These are phyloP conservation scores for Helicocarpus griseus DNA, from an alignment of 2,329 filamentous ascomycete species.

Conservation along the genomic window DNA sequence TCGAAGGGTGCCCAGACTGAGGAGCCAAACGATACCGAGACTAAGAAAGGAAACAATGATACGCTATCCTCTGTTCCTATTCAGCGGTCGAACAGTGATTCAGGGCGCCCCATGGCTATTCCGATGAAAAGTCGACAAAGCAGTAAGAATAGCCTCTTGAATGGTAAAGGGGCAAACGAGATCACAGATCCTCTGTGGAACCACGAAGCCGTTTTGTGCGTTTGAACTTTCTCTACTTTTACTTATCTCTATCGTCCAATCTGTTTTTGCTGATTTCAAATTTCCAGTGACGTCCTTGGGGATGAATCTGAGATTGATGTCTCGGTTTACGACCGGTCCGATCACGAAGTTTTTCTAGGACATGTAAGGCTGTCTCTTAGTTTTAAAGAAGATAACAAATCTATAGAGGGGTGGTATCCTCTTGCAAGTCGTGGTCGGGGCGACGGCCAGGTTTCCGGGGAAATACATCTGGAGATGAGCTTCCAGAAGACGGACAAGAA, in stretches of 20 bases:
- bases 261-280: slow-evolving; percentile 21
- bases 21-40: slow-evolving; percentile 52
- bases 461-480: slow-evolving; percentile 75
- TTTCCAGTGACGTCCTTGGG: slow-evolving; percentile 74
- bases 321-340: slow-evolving; percentile 80
- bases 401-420: slow-evolving; percentile 75
- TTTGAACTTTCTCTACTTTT: slow-evolving; percentile 15
- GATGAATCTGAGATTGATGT: slow-evolving; percentile 84
- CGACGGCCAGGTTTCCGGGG: slow-evolving; percentile 66
- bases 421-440: slow-evolving; percentile 72
- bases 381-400: slow-evolving; percentile 57
- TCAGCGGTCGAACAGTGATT: slow-evolving; percentile 66
- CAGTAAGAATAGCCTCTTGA: slow-evolving; percentile 78
- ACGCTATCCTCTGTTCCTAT: slow-evolving; percentile 48
- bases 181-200: slow-evolving; percentile 89
- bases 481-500: slow-evolving; percentile 85
- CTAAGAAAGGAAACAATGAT: slow-evolving; percentile 45
- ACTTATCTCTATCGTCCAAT: background rate
- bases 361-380: slow-evolving; percentile 74
- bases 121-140: slow-evolving; percentile 96
- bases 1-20: slow-evolving; percentile 69
- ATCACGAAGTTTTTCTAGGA: slow-evolving; percentile 82
- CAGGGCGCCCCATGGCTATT: slow-evolving; percentile 80
- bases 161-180: slow-evolving; percentile 52
- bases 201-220: slow-evolving; percentile 90